A percentile compares a stretch with the other conserved stretches of the same genome.
These are phyloP conservation scores for Rhodotorula graminis DNA, from an alignment of 768 basidiomycete genomes.

Conservation along the genomic window DNA sequence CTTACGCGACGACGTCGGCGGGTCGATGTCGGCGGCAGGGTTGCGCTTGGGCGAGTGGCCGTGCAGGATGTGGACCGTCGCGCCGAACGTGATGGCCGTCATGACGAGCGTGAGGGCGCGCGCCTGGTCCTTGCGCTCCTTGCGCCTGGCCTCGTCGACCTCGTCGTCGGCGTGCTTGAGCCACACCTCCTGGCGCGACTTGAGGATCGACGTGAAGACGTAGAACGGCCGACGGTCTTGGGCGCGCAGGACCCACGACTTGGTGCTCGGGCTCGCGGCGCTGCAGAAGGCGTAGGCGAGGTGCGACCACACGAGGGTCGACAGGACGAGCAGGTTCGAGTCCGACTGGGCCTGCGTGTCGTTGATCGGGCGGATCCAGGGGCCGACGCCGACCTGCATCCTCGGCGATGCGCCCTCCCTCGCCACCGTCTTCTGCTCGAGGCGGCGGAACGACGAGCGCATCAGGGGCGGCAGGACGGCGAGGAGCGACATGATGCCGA, in stretches of 20 bases:
- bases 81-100: constrained; percentile 6
- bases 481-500: constrained; percentile 3
- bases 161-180: not conserved
- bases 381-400: constrained; percentile 14
- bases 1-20: not conserved
- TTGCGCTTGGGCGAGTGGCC: not conserved
- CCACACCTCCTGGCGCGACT: not conserved
- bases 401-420: not conserved
- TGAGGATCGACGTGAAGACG: constrained; percentile 12
- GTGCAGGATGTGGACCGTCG: constrained; percentile 13
- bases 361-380: constrained; percentile 25
- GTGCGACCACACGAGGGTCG: constrained; percentile 25
- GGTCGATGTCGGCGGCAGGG: not conserved
- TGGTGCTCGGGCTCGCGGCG: not conserved
- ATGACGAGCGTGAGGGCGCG: constrained; percentile 20
- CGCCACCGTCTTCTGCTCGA: not conserved
- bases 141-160: not conserved
- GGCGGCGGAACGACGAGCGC: constrained; percentile 13
- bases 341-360: not conserved
- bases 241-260: constrained; percentile 13
- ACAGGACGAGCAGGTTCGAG: constrained; percentile 2
- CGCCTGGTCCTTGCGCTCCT: constrained; percentile 11
- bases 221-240: constrained; percentile 6
- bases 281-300: constrained; percentile 21
- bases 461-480: constrained; percentile 31